A percentile compares a stretch with the other conserved stretches of the same genome.
Evolutionary conservation across 495 filamentous ascomycete genomes (phyloP).

Genomic region (Neurospora sp.): DNA sequence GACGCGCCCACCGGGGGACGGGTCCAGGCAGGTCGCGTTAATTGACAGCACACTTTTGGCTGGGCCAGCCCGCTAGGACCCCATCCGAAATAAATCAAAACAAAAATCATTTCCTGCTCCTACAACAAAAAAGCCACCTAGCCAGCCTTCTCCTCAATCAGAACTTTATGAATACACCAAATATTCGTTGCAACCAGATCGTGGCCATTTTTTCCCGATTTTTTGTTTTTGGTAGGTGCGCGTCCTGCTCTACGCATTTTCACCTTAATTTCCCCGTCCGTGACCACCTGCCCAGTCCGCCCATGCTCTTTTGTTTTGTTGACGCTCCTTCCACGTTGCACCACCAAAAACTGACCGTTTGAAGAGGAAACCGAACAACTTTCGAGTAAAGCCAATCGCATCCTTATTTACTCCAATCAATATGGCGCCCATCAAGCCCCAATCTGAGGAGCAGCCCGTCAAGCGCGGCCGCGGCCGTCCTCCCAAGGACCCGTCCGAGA

Average conservation of each 20-base stretch:
- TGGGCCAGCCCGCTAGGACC: not conserved
- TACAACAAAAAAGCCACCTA: not conserved
- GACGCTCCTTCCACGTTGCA: not conserved
- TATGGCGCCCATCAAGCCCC: slow-evolving; percentile 13
- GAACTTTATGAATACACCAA: not conserved
- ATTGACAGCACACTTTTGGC: not conserved
- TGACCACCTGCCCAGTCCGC: not conserved
- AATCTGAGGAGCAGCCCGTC: slow-evolving; percentile 10
- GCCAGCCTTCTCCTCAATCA: not conserved
- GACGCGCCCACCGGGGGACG: not conserved
- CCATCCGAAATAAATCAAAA: not conserved
- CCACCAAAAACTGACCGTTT: not conserved
- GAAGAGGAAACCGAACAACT: not conserved
- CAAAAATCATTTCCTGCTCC: not conserved
- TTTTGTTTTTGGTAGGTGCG: not conserved
- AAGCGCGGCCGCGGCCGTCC: slow-evolving; percentile 38
- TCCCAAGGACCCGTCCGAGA: slow-evolving; percentile 25
- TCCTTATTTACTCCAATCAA: not conserved
- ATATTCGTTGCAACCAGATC: not conserved
- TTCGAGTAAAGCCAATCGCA: not conserved
- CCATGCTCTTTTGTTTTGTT: not conserved
- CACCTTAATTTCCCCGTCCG: not conserved
- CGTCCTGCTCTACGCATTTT: not conserved
- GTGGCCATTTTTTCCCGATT: not conserved
- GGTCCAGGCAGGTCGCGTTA: not conserved